These are phyloP conservation scores for Haplographium delicatum DNA, from an alignment of 495 filamentous ascomycete species.

Conservation along the genomic window DNA sequence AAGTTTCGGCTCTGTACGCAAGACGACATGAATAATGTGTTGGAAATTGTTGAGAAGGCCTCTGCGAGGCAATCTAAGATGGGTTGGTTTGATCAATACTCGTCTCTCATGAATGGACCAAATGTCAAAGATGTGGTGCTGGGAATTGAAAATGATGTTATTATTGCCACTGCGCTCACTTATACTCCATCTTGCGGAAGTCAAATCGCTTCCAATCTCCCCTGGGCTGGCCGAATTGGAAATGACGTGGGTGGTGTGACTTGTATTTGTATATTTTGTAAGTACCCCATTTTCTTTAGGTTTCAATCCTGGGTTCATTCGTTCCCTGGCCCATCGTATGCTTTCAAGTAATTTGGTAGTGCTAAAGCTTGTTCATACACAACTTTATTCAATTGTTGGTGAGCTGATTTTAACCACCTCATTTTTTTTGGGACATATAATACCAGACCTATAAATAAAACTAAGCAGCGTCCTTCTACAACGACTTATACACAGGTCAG, in stretches of 20 bases:
- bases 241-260: constrained; percentile 54
- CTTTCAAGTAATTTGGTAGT: too few species aligned
- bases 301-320: not conserved
- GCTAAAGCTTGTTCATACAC: too few species aligned
- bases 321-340: constrained; percentile 1
- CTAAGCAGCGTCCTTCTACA: not conserved
- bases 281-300: constrained; percentile 10
- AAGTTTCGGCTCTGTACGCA: constrained; percentile 44
- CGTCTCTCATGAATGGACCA: constrained; percentile 38
- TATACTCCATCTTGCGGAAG: constrained; percentile 48
- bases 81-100: constrained; percentile 53
- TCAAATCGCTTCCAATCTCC: constrained; percentile 48
- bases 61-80: constrained; percentile 33
- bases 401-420: too few species aligned
- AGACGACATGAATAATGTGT: constrained; percentile 45
- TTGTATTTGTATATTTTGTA: constrained; percentile 54
- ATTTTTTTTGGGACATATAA: too few species aligned
- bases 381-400: too few species aligned
- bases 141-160: constrained; percentile 35
- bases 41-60: constrained; percentile 47
- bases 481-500: not conserved
- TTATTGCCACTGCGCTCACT: constrained; percentile 51
- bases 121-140: constrained; percentile 47
- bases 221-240: constrained; percentile 52
- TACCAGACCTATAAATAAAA: too few species aligned